phyloP scores from a whole-genome alignment of 345 rosid species.

The Ricinus communis region DNA sequence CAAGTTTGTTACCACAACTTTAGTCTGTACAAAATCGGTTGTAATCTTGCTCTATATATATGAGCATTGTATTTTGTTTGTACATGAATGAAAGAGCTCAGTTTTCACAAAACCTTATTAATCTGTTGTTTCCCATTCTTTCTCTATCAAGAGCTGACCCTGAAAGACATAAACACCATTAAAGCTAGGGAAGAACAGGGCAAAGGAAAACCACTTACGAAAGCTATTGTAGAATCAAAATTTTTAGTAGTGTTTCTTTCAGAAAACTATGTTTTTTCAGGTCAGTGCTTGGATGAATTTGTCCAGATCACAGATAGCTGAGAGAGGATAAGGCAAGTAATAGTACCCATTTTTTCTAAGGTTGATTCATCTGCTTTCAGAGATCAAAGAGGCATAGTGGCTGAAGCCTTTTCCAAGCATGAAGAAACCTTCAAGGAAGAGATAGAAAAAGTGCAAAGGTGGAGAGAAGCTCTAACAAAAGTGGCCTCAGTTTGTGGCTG shows the following conservation, averaged over 20 bases:
- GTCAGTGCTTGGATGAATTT: background rate
- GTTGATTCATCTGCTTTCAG: conserved; percentile 10
- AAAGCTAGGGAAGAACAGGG: no score
- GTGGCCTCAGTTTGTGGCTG: conserved; percentile 18
- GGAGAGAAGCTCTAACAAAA: conserved; percentile 15
- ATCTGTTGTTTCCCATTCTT: no score
- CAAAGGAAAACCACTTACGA: no score
- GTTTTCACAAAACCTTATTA: no score
- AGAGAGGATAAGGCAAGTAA: background rate
- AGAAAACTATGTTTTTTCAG: background rate
- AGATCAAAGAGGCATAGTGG: conserved; percentile 2
- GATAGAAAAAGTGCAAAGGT: conserved; percentile 7
- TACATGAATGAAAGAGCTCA: no score
- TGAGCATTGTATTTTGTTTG: no score
- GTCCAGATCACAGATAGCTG: background rate
- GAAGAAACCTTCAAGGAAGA: background rate
- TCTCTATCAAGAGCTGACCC: background rate
- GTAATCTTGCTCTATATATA: no score
- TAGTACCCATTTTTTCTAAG: conserved; percentile 13
- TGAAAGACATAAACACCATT: background rate
- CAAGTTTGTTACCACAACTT: no score
- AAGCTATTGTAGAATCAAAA: background rate
- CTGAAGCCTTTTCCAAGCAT: background rate
- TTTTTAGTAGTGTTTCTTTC: background rate
- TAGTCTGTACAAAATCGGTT: no score